Evolutionary conservation across 768 basidiomycete genomes (phyloP), one percentile per base, ranked within the genome.

Genomic region (Boletus sensibilis): DNA sequence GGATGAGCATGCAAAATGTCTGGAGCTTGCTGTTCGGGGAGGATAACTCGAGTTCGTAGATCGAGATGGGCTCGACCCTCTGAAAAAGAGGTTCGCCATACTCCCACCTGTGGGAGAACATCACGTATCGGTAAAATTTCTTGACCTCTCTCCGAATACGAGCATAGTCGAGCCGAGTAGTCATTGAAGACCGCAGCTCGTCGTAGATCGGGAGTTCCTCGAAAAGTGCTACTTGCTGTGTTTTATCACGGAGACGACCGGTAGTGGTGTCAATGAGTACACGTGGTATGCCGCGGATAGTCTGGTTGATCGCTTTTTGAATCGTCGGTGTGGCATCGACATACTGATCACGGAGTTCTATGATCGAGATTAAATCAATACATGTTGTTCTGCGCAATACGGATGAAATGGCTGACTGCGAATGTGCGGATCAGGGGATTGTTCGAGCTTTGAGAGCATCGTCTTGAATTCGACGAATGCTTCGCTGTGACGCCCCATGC

Each of bases 81-180:
- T 55, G 40, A 29, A 44, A 27, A 3, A 34, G 11, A 4, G 57
- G 38, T 18, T 58, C 52, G 4, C 23, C 25, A 1, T 10, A 11
- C 21, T 49, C 33, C 52, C 57, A 54, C 29, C 25, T 21, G 20
- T 58, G 57, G 1, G 56, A 57, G 25, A 57, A 20, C 45, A 41
- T 57, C 13, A 43, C 37, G 20, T 29, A 29, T 29, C 8, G 52
- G 23, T 42, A 58, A 43, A 31, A 58, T 20, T 31, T 16, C 25
- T 38, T 31, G 12, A 58, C 41, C 6, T 13, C 39, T 14, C 4
- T 35, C 8, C n/a, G 3, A 16, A 29, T 29, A 9, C 27, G 27
- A 7, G 27, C 27, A 29, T 29, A 7, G 11, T 52, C 41, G 2
- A 35, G 31, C 2, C 4, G 38, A n/a, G 27, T 50, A 4, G 38